A percentile compares a stretch with the other conserved stretches of the same genome.
These are phyloP conservation scores for Arthroderma sp. DNA, from an alignment of 2,329 filamentous ascomycete genomes.

Conservation along the genomic window DNA sequence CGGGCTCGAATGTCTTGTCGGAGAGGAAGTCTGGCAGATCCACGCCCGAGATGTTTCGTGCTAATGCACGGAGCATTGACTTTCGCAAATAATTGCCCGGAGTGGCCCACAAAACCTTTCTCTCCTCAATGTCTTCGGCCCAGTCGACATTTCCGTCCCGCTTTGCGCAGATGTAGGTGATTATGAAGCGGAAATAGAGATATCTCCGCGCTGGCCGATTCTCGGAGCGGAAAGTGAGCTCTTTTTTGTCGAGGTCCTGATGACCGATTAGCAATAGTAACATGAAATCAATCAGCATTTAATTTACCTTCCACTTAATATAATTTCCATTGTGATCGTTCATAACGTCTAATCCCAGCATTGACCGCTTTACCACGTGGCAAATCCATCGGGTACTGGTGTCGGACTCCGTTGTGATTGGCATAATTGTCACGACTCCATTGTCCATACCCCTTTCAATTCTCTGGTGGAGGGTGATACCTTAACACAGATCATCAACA, in stretches of 20 bases:
- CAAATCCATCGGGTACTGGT: too few relatives aligned
- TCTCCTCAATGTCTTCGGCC: background rate
- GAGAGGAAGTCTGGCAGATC: constrained; percentile 1
- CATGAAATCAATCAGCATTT: constrained; percentile 5
- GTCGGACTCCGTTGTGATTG: constrained; percentile 6
- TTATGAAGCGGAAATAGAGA: constrained; percentile 14
- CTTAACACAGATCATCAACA: constrained; percentile 4
- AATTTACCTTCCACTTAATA: constrained; percentile 4
- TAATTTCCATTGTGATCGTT: constrained; percentile 1
- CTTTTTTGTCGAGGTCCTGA: constrained; percentile 11
- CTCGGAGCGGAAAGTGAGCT: constrained; percentile 9
- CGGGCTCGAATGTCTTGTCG: background rate
- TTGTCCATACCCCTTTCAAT: constrained; percentile 8
- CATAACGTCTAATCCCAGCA: too few relatives aligned
- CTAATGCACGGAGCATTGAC: constrained; percentile 3
- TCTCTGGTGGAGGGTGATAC: constrained; percentile 5
- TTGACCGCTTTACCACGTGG: too few relatives aligned
- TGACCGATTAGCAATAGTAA: constrained; percentile 1
- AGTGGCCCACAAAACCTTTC: background rate
- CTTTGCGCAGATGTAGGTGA: constrained; percentile 11
- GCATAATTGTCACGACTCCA: constrained; percentile 11
- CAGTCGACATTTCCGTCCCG: constrained; percentile 2
- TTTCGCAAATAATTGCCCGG: constrained; percentile 4
- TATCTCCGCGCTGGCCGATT: constrained; percentile 12
- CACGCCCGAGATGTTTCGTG: constrained; percentile 3